phyloP scores from a whole-genome alignment of 169 alveolate species.

The Cyclospora cayetanensis region DNA sequence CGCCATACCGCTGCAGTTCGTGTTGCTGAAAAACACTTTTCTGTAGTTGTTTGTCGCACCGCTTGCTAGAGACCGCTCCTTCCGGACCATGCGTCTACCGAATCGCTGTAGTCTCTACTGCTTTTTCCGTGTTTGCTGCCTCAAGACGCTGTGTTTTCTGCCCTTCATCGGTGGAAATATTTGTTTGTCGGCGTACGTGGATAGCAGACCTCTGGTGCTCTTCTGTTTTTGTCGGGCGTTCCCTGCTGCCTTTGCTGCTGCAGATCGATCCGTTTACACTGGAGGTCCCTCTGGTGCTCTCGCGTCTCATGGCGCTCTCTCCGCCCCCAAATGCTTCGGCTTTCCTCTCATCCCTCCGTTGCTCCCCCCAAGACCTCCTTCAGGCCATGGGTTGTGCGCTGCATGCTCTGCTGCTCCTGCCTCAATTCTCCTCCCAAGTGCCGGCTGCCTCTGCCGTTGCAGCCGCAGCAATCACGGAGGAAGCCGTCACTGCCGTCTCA shows the following conservation, averaged over 20 bases:
- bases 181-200: too few relatives aligned
- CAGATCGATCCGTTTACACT: neutral
- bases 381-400: neutral
- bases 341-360: neutral
- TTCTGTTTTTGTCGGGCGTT: too few relatives aligned
- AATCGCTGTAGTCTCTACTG: too few relatives aligned
- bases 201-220: too few relatives aligned
- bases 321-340: neutral
- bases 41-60: too few relatives aligned
- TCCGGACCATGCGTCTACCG: too few relatives aligned
- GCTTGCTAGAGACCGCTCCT: too few relatives aligned
- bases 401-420: slow-evolving; percentile 30
- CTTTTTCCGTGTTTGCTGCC: too few relatives aligned
- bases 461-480: neutral
- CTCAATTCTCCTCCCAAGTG: neutral
- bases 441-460: neutral
- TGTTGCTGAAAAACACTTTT: too few relatives aligned
- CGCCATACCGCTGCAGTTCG: neutral
- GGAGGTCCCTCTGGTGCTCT: neutral
- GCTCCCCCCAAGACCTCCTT: neutral
- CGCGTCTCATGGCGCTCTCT: neutral
- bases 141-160: too few relatives aligned
- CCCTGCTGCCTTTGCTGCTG: slow-evolving; percentile 14
- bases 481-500: neutral
- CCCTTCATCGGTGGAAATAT: too few relatives aligned